These are phyloP conservation scores for Apophysomyces sp. DNA, from an alignment of 371 early-diverging fungal genomes.

Conservation along the genomic window DNA sequence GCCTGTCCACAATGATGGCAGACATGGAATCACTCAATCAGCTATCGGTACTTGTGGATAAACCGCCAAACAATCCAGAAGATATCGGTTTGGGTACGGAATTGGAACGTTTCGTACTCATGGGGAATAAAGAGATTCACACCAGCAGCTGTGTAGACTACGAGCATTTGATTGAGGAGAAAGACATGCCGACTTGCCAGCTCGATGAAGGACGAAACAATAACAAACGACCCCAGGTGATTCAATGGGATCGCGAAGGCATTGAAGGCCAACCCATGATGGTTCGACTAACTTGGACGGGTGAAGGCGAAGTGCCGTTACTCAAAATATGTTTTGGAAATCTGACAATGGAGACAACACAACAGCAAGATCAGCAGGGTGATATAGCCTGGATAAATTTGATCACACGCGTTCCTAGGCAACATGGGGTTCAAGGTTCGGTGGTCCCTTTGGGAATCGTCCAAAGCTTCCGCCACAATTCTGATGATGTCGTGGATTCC, in stretches of 20 bases:
- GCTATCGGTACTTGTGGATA: background rate
- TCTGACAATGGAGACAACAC: conserved; percentile 10
- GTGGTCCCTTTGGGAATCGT: background rate
- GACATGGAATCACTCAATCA: conserved; percentile 1
- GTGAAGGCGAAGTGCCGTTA: background rate
- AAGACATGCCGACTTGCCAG: background rate
- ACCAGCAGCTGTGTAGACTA: background rate
- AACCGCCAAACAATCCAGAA: background rate
- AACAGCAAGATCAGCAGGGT: conserved; percentile 8
- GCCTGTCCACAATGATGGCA: background rate
- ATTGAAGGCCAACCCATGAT: background rate
- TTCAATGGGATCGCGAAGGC: background rate
- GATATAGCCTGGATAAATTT: conserved; percentile 11
- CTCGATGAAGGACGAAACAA: background rate
- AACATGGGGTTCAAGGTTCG: background rate
- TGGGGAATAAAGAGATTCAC: background rate
- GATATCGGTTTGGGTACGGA: background rate
- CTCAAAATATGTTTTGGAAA: conserved; percentile 10
- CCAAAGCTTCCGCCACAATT: background rate
- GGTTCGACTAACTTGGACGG: background rate
- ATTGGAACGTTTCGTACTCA: background rate
- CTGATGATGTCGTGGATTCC: background rate
- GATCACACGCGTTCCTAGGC: conserved; percentile 9
- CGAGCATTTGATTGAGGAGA: background rate
- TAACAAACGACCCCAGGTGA: background rate